Evolutionary conservation across 495 filamentous ascomycete genomes (phyloP), one percentile per base, ranked within the genome.

Genomic region (Diplogelasinospora grovesii): DNA sequence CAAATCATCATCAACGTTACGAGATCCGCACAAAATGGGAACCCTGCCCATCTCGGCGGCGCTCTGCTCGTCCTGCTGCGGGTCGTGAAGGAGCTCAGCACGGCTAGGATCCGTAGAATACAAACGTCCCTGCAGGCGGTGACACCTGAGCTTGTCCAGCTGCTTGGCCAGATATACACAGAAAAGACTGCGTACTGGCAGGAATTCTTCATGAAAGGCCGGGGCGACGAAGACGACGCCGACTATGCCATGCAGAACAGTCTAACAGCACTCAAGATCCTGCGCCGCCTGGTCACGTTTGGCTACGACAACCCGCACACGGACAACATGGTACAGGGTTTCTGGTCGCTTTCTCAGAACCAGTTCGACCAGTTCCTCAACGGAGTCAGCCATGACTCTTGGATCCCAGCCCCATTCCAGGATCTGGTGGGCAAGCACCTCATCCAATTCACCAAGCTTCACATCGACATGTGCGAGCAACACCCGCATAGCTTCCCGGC

Each of bases 391-490:
- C 63, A 68, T 16, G 68, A 74, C 20, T 67, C 70, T 41, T 56
- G 66, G 41, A 61, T 70, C n/a, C 53, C 75, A 8, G 54, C 59
- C 3, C 52, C 60, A 1, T 69, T 64, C 10, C 59, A 65, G 36
- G 66, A 66, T 18, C 46, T 81, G 21, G 63, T 93, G n/a, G 83
- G 85, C 46, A 89, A 89, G 50, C 90, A 96, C 45, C 65, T 93
- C 6, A 54, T 93, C 35, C 90, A 95, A 56, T 79, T 95, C 32
- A 79, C 90, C 8, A 97, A 98, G 63, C 69, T 97, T 7, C 89
- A 96, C 59, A 68, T 92, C 16, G 79, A 88, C 27, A 90, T 96
- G 82, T 77, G 82, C 4, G 70, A 70, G 35, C 57, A 61, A 8
- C 86, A 90, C 53, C 81, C 88, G 8, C 79, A 81, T 4, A 81